Evolutionary conservation across 495 filamentous ascomycete genomes (phyloP), one percentile per base, ranked within the genome.

Genomic region (Talaromyces liani): DNA sequence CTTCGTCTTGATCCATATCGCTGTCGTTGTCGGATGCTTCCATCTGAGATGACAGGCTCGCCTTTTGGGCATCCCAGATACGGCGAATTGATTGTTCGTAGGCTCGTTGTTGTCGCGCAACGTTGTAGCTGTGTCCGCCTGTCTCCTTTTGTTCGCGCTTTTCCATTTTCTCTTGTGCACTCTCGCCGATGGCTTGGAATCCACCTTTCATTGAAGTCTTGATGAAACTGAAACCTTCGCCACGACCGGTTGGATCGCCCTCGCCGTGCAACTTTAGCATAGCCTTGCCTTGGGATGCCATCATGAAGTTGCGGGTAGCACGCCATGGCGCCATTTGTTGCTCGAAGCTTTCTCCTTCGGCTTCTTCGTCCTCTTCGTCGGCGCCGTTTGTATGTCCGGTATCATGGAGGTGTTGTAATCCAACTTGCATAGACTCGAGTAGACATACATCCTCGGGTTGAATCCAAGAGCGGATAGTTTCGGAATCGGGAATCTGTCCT

Each of bases 201-300:
- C 94, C 94, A 55, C 94, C 94, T 73, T 99, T 99, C 94, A 99
- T 99, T 12, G 91, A 95, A 0, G 91, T 97, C 68, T 92, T 90
- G 67, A 99, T 88, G 72, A 97, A 96, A 71, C 88, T 97, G 78
- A 97, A 93, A 2, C 91, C 94, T 62, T 96, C 87, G 2, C 94
- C 94, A 66, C 91, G 89, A 10, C 92, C 91, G 7, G 92, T 94
- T n/a, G 94, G 94, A 70, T 99, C 94, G 33, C 95, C 94, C 65
- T 93, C 88, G 18, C 94, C 94, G 68, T 97, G 91, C 9, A 99
- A 85, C 63, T 90, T 86, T 54, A 99, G 83, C 94, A 99, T 99
- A 8, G 94, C 94, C 72, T 99, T 99, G 31, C 92, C 91, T 67
- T 92, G 86, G 27, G 92, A 93, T 14, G 94, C 94, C 62, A 96